Percentiles rank a stretch among this genome's conserved stretches.
Evolutionary conservation across 2,329 filamentous ascomycete genomes (phyloP).

Genomic region (Sclerotinia spermophila): DNA sequence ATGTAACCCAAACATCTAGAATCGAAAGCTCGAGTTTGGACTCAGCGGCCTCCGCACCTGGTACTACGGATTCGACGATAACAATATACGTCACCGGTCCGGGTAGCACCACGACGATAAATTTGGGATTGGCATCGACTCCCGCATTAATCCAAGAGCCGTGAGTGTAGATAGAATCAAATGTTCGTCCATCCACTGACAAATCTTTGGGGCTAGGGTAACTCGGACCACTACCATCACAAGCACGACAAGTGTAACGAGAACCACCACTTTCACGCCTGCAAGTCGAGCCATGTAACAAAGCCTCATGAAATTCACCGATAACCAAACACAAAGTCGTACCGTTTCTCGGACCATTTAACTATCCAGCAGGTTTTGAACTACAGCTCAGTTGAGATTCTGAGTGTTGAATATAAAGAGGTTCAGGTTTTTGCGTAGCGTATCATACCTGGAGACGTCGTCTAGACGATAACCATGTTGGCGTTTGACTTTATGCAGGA

Average conservation of each 20-base stretch:
- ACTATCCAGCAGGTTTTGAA: neutral
- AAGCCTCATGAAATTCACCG: neutral
- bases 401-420: neutral
- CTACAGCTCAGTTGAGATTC: neutral
- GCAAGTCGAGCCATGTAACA: neutral
- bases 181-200: neutral
- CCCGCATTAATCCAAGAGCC: neutral
- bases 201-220: neutral
- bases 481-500: neutral
- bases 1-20: slow-evolving; percentile 8
- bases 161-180: neutral
- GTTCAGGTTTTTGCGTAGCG: neutral
- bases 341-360: neutral
- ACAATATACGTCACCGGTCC: slow-evolving; percentile 5
- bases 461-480: neutral
- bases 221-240: slow-evolving; percentile 4
- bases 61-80: neutral
- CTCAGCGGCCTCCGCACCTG: neutral
- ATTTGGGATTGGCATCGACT: neutral
- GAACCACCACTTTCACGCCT: slow-evolving; percentile 1
- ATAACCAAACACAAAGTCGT: neutral
- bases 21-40: neutral
- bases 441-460: neutral
- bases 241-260: neutral
- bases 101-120: neutral